Percentiles rank a stretch among this genome's conserved stretches.
phyloP scores from a whole-genome alignment of 495 filamentous ascomycete species.

The Penicillium malachiteum region DNA sequence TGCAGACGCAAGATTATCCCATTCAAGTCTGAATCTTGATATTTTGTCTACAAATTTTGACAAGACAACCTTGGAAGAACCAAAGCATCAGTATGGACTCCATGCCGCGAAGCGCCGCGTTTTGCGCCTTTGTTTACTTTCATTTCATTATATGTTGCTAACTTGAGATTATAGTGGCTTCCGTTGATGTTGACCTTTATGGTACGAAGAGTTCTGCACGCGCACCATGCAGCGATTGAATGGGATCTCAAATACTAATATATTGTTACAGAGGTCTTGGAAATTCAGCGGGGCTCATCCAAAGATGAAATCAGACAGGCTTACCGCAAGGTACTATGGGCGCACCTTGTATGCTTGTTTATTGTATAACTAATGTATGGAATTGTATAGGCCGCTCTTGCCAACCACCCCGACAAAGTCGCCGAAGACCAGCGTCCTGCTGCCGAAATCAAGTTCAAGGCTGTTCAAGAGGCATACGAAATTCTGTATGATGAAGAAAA shows the following conservation, averaged over 20 bases:
- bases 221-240: not conserved
- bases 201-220: slow-evolving; percentile 24
- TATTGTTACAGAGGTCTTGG: slow-evolving; percentile 64
- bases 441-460: slow-evolving; percentile 88
- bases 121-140: not conserved
- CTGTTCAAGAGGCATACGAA: slow-evolving; percentile 90
- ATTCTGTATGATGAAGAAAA: slow-evolving; percentile 96
- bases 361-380: slow-evolving; percentile 11
- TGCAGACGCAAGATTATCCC: not conserved
- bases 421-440: slow-evolving; percentile 77
- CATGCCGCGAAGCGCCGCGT: not conserved
- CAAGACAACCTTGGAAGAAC: too few species aligned
- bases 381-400: slow-evolving; percentile 68
- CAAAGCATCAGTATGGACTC: slow-evolving; percentile 6
- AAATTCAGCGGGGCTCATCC: slow-evolving; percentile 63
- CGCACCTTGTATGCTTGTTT: not conserved
- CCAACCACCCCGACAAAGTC: slow-evolving; percentile 94
- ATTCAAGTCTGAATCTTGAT: too few species aligned
- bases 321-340: slow-evolving; percentile 77
- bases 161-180: slow-evolving; percentile 35
- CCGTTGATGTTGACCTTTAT: slow-evolving; percentile 45
- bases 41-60: too few species aligned
- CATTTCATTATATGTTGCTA: slow-evolving; percentile 12
- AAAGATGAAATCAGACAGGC: slow-evolving; percentile 94
- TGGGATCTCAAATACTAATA: not conserved